phyloP scores from a whole-genome alignment of 2,329 filamentous ascomycete species.

The Coniochaeta sp. region DNA sequence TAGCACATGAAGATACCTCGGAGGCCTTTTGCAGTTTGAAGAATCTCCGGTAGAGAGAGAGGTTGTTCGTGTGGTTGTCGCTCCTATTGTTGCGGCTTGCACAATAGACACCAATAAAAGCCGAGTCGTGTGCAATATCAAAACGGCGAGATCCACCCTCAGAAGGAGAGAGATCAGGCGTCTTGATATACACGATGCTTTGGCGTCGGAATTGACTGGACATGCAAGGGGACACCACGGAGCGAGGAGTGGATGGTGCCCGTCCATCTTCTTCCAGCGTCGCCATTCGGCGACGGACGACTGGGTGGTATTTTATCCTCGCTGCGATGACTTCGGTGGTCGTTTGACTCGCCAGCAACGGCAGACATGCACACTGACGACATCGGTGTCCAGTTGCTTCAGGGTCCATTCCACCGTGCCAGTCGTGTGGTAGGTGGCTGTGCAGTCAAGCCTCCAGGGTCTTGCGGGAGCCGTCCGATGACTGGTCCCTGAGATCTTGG shows the following conservation, averaged over 20 bases:
- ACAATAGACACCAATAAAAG: conserved; percentile 3
- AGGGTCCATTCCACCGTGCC: not conserved
- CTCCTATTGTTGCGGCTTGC: conserved; percentile 5
- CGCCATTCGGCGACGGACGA: conserved; percentile 5
- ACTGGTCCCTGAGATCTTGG: not conserved
- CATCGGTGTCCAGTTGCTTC: not conserved
- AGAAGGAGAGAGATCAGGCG: not conserved
- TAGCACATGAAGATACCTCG: not conserved
- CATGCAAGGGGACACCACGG: conserved; percentile 9
- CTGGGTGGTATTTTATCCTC: conserved; percentile 6
- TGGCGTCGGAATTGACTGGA: not conserved
- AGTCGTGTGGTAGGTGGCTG: not conserved
- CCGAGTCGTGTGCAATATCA: not conserved
- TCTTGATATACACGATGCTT: conserved; percentile 2
- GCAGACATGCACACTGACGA: not conserved
- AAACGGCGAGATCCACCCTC: not conserved
- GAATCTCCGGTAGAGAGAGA: not conserved
- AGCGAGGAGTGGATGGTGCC: conserved; percentile 7
- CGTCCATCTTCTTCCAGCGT: conserved; percentile 6
- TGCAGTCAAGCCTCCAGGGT: not conserved
- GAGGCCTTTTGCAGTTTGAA: not conserved
- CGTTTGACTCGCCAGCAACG: not conserved
- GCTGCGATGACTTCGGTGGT: not conserved
- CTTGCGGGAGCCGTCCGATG: not conserved
- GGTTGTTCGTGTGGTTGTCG: not conserved